A percentile compares a stretch with the other conserved stretches of the same genome.
phyloP scores from a whole-genome alignment of 140 eudicot species.

The Cichorium intybus region DNA sequence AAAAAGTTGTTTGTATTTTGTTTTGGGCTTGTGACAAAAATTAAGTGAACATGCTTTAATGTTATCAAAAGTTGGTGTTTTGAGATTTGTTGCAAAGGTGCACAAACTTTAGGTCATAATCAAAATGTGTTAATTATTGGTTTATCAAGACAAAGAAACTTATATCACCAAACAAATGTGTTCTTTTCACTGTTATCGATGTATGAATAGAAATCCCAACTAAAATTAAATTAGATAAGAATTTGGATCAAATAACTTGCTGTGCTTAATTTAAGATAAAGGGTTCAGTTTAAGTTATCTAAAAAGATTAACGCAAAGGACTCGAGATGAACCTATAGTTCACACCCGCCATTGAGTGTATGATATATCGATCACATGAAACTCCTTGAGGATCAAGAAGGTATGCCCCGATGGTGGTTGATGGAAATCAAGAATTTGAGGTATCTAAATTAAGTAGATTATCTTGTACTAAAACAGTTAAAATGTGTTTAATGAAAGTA shows the following conservation, averaged over 20 bases:
- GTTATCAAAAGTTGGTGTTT: not conserved
- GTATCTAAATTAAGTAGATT: no score
- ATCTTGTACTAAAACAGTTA: no score
- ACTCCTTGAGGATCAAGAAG: no score
- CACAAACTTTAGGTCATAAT: not conserved
- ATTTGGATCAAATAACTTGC: not conserved
- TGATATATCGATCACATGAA: no score
- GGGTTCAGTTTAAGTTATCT: no score
- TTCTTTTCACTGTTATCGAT: not conserved
- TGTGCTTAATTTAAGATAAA: no score
- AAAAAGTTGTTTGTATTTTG: not conserved
- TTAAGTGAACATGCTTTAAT: not conserved
- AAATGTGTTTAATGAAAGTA: no score
- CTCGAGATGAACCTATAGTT: no score
- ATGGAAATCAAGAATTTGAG: no score
- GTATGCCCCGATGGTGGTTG: no score
- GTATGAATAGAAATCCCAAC: no score
- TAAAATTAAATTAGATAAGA: not conserved
- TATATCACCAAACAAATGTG: not conserved
- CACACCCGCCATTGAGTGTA: no score
- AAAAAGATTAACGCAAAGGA: not conserved
- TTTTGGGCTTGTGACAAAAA: not conserved
- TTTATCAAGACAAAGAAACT: not conserved
- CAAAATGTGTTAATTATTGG: not conserved
- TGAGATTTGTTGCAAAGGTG: not conserved